A percentile compares a stretch with the other conserved stretches of the same genome.
Conservation (phyloP, 192 early-diverging fungal species). For the Gorgonomyces haynaldii region DNA sequence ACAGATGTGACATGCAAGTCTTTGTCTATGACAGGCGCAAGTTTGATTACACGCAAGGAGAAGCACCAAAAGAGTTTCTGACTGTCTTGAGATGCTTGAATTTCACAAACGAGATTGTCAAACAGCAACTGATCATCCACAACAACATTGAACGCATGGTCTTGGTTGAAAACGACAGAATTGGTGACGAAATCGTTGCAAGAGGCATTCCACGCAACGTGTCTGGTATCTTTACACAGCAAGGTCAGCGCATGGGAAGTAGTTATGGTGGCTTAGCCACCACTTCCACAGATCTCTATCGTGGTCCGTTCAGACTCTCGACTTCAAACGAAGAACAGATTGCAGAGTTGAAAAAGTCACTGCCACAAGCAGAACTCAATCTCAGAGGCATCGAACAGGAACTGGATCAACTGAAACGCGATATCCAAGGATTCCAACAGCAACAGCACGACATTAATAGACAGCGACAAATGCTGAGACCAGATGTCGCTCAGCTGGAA, state of each 20-base stretch:
- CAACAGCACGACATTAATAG: too few relatives aligned
- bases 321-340: constrained; percentile 6
- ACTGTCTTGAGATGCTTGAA: constrained; percentile 14
- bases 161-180: constrained; percentile 21
- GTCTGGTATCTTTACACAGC: constrained; percentile 20
- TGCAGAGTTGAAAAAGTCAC: not conserved
- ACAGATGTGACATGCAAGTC: not conserved
- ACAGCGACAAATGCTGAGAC: too few relatives aligned
- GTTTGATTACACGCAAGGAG: constrained; percentile 7
- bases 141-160: constrained; percentile 25
- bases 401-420: not conserved
- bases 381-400: not conserved
- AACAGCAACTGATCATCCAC: constrained; percentile 21
- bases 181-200: constrained; percentile 25
- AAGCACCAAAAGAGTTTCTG: constrained; percentile 5
- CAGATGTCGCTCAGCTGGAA: too few relatives aligned
- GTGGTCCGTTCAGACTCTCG: constrained; percentile 20
- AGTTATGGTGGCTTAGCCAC: constrained; percentile 25
- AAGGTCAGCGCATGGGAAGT: constrained; percentile 25
- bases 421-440: not conserved
- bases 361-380: not conserved
- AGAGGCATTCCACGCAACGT: constrained; percentile 22
- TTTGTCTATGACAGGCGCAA: not conserved
- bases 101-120: constrained; percentile 14
- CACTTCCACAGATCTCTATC: not conserved